Evolutionary conservation across 208 protist species (phyloP).

Genomic region (Leishmania braziliensis): DNA sequence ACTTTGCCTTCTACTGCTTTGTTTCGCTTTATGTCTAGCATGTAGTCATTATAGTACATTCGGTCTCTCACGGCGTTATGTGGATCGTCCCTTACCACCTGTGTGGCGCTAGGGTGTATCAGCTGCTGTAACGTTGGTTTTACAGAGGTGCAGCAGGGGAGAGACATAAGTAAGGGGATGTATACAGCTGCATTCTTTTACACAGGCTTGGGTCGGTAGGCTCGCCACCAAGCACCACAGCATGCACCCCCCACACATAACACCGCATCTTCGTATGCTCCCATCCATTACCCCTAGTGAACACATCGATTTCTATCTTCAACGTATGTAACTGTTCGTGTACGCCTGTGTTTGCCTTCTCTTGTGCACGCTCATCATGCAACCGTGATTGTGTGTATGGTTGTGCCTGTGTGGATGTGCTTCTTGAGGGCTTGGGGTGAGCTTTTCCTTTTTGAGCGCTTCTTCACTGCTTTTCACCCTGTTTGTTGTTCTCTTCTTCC

Average conservation of each 20-base stretch:
- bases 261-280: background rate
- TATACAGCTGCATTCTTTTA: background rate
- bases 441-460: background rate
- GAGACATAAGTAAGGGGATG: background rate
- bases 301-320: conserved; percentile 4
- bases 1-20: conserved; percentile 8
- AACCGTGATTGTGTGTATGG: background rate
- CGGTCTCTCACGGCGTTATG: background rate
- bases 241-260: background rate
- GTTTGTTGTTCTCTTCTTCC: background rate
- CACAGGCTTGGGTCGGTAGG: background rate
- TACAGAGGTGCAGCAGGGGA: background rate
- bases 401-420: background rate
- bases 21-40: background rate
- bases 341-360: background rate
- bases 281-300: conserved; percentile 3
- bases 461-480: background rate
- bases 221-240: background rate
- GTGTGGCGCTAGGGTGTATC: background rate
- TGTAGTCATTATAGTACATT: background rate
- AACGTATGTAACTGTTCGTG: background rate
- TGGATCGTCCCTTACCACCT: background rate
- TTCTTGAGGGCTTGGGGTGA: no score
- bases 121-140: background rate
- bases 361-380: background rate